Conservation (phyloP, 164 flowering plant genomes). For the Magnolia kwangsiensis region DNA sequence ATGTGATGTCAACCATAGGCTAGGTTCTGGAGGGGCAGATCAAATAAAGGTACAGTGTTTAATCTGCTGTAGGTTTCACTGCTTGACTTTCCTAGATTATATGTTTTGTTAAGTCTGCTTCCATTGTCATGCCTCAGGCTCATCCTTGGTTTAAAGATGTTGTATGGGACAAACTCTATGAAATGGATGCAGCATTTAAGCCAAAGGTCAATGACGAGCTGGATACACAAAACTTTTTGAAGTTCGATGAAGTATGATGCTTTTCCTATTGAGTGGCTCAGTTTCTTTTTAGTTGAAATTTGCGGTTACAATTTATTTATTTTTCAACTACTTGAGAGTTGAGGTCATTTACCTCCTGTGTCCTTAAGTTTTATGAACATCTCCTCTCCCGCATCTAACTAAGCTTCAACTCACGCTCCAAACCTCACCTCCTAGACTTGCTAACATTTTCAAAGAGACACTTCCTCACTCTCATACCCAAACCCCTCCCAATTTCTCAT, state of each 20-base stretch:
- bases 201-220: conserved; percentile 91
- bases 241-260: conserved; percentile 77
- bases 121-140: conserved; percentile 39
- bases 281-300: not conserved
- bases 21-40: conserved; percentile 73
- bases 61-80: not conserved
- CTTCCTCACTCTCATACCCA: too few relatives aligned
- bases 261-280: not conserved
- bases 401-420: not conserved
- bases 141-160: conserved; percentile 96
- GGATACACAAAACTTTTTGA: conserved; percentile 92
- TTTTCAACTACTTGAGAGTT: not conserved
- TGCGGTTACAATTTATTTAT: not conserved
- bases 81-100: not conserved
- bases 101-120: not conserved
- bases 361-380: not conserved
- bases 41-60: conserved; percentile 62
- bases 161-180: conserved; percentile 84
- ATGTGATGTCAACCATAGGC: conserved; percentile 51
- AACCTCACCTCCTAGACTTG: not conserved
- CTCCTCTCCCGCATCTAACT: not conserved
- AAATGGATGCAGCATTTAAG: conserved; percentile 87
- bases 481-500: too few relatives aligned
- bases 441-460: not conserved
- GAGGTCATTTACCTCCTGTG: not conserved